These are phyloP conservation scores for Stentor roeselii DNA, from an alignment of 73 alveolate species.

Conservation along the genomic window DNA sequence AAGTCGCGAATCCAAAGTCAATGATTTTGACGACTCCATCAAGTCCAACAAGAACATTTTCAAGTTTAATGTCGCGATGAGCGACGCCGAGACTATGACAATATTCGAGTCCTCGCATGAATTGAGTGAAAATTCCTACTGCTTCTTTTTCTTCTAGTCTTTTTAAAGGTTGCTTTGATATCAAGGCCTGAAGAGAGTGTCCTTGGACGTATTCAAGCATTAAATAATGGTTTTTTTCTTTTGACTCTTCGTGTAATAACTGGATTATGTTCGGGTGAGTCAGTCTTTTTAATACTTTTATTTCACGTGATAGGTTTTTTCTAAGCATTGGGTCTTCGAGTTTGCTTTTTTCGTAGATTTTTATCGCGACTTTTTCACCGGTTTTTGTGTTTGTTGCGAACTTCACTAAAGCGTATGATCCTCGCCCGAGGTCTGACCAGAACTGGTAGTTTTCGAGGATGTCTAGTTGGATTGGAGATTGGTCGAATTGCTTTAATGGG, in stretches of 20 bases:
- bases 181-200: conserved; percentile 68
- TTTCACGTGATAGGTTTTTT: conserved; percentile 46
- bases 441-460: conserved; percentile 72
- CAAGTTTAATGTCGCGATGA: conserved; percentile 88
- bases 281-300: conserved; percentile 43
- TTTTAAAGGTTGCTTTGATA: conserved; percentile 46
- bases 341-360: conserved; percentile 45
- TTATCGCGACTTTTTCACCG: conserved; percentile 32
- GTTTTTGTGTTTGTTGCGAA: conserved; percentile 38
- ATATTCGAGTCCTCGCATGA: conserved; percentile 73
- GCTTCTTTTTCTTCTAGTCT: conserved; percentile 72
- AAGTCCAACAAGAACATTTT: conserved; percentile 67
- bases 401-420: conserved; percentile 67
- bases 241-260: conserved; percentile 63
- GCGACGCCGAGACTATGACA: conserved; percentile 77
- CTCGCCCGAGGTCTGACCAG: conserved; percentile 65
- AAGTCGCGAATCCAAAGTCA: conserved; percentile 36
- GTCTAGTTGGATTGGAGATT: too few species aligned
- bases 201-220: conserved; percentile 79
- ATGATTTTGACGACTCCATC: conserved; percentile 64
- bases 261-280: conserved; percentile 73
- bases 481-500: too few species aligned
- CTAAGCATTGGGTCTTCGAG: conserved; percentile 35
- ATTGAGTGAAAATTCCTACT: conserved; percentile 55
- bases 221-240: conserved; percentile 52